Percentiles rank a stretch among this genome's conserved stretches.
phyloP scores from a whole-genome alignment of 129 eudicot species.

The Kitagawia praeruptora region DNA sequence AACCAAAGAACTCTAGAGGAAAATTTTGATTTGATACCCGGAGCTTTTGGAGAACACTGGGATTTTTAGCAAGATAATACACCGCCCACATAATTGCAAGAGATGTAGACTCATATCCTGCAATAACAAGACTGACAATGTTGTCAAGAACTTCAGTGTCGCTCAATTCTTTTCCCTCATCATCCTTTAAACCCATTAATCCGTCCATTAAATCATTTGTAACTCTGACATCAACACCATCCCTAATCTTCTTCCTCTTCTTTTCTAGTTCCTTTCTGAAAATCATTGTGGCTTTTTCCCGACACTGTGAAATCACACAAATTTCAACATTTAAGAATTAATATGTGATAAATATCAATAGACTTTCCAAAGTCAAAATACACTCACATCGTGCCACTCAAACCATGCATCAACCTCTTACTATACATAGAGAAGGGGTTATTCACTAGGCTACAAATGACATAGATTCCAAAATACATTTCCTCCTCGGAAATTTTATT shows the following conservation, averaged over 20 bases:
- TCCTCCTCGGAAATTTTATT: too few species aligned
- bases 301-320: constrained; percentile 21
- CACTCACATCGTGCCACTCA: too few species aligned
- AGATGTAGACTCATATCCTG: constrained; percentile 29
- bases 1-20: not conserved
- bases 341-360: not conserved
- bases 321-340: not conserved
- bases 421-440: too few species aligned
- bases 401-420: too few species aligned
- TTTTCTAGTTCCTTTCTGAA: constrained; percentile 34
- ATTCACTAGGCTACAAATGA: too few species aligned
- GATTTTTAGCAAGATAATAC: constrained; percentile 40
- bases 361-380: not conserved
- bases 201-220: constrained; percentile 35
- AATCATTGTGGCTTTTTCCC: constrained; percentile 23
- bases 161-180: constrained; percentile 26
- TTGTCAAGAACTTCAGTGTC: constrained; percentile 41
- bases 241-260: constrained; percentile 10
- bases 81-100: constrained; percentile 33
- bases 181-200: constrained; percentile 32
- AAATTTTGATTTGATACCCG: constrained; percentile 19
- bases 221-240: not conserved
- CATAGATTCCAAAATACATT: too few species aligned
- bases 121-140: constrained; percentile 23
- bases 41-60: constrained; percentile 37